Evolutionary conservation across 108 stramenopile species (phyloP).

Genomic region (Seminavis robusta): DNA sequence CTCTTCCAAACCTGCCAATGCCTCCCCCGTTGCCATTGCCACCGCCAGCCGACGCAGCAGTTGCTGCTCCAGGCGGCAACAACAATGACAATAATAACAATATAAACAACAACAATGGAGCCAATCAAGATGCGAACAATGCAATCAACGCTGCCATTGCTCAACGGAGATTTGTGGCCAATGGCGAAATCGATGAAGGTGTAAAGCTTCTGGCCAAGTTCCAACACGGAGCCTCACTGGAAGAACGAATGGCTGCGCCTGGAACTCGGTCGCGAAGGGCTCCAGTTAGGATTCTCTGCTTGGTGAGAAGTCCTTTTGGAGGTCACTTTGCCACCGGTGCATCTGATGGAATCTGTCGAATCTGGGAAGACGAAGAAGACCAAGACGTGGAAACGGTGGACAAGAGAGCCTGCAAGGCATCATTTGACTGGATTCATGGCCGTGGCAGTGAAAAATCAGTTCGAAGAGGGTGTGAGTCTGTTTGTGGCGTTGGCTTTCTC

Average conservation of each 20-base stretch:
- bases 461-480: too few relatives aligned
- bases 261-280: slow-evolving; percentile 57
- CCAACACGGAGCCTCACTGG: slow-evolving; percentile 59
- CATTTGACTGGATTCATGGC: too few relatives aligned
- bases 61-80: not conserved
- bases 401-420: not conserved
- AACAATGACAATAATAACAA: not conserved
- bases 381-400: slow-evolving; percentile 42
- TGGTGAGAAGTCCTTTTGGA: slow-evolving; percentile 82
- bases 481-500: not conserved
- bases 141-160: not conserved
- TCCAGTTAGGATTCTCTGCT: slow-evolving; percentile 78
- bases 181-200: slow-evolving; percentile 70
- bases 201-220: slow-evolving; percentile 60
- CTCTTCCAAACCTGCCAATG: slow-evolving; percentile 10
- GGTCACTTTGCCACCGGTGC: slow-evolving; percentile 87
- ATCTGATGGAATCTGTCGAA: slow-evolving; percentile 84
- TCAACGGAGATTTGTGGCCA: slow-evolving; percentile 74
- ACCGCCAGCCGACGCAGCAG: slow-evolving; percentile 16
- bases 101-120: too few relatives aligned
- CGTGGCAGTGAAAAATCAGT: too few relatives aligned
- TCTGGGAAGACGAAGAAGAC: slow-evolving; percentile 80
- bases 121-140: not conserved
- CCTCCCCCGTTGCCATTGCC: slow-evolving; percentile 5
- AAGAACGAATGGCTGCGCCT: slow-evolving; percentile 31